Conservation (phyloP, 140 eudicot species). For the Senecio squalidus region DNA sequence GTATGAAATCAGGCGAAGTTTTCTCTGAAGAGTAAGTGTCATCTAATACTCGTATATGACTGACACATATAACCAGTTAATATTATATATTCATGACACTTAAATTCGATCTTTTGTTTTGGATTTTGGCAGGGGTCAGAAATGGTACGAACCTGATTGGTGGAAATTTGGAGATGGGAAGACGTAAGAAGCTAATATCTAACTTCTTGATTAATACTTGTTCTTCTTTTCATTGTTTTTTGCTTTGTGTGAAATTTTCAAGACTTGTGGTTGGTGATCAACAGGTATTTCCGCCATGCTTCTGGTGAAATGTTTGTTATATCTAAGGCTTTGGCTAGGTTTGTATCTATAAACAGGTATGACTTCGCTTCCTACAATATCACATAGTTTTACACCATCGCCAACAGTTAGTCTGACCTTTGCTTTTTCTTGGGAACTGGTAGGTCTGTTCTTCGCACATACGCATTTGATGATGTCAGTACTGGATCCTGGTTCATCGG, state of each 20-base stretch:
- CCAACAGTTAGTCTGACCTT: constrained; percentile 16
- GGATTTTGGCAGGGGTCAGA: constrained; percentile 67
- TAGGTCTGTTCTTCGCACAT: constrained; percentile 83
- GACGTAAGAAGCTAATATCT: constrained; percentile 47
- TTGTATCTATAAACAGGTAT: constrained; percentile 83
- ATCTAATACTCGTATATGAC: neutral
- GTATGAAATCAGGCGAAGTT: constrained; percentile 99
- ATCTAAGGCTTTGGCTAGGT: constrained; percentile 82
- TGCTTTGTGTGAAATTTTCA: neutral
- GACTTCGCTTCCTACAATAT: neutral
- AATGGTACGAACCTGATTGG: constrained; percentile 99
- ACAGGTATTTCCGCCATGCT: constrained; percentile 96
- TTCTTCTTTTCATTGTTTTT: neutral
- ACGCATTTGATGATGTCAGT: constrained; percentile 92
- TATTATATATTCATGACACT: neutral
- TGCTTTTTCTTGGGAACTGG: constrained; percentile 15
- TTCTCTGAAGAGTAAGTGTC: constrained; percentile 80
- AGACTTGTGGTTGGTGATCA: constrained; percentile 10
- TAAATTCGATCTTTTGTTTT: constrained; percentile 8
- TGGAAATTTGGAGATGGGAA: constrained; percentile 98
- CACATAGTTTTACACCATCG: neutral
- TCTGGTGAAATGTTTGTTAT: constrained; percentile 89
- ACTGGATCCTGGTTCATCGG: constrained; percentile 98
- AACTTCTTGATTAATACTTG: neutral
- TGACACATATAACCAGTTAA: neutral